Evolutionary conservation across 2,329 filamentous ascomycete species (phyloP).

Genomic region (Cordyceps militaris): DNA sequence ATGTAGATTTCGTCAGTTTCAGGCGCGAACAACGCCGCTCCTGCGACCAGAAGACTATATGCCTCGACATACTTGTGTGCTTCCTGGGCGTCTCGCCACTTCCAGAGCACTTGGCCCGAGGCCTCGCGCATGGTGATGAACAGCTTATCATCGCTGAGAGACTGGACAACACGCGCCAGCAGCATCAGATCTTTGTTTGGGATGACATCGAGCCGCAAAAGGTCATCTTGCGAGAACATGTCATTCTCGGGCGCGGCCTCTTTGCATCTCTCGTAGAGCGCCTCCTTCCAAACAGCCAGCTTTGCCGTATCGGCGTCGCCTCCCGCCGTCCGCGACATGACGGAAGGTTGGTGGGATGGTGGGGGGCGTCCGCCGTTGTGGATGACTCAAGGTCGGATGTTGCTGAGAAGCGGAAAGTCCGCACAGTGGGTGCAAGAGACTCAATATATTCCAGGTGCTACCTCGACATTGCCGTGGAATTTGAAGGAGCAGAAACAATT

Average conservation of each 20-base stretch:
- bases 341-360: constrained; percentile 4
- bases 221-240: constrained; percentile 52
- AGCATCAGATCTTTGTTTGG: constrained; percentile 48
- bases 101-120: constrained; percentile 42
- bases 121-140: constrained; percentile 40
- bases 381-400: constrained; percentile 4
- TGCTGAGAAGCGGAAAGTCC: background rate
- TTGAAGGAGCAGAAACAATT: background rate
- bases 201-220: constrained; percentile 50
- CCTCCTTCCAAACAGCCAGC: constrained; percentile 45
- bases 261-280: constrained; percentile 49
- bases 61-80: constrained; percentile 48
- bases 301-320: constrained; percentile 33
- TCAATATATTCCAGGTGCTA: constrained; percentile 2
- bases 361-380: background rate
- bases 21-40: background rate
- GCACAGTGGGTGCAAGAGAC: constrained; percentile 2
- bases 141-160: constrained; percentile 52
- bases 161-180: constrained; percentile 49
- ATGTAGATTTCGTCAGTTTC: constrained; percentile 4
- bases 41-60: background rate
- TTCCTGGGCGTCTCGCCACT: constrained; percentile 51
- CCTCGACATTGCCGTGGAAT: background rate
- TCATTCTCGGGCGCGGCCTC: constrained; percentile 40
- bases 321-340: constrained; percentile 17